phyloP scores from a whole-genome alignment of 176 grass and related monocot genomes.

The Panicum miliaceum region DNA sequence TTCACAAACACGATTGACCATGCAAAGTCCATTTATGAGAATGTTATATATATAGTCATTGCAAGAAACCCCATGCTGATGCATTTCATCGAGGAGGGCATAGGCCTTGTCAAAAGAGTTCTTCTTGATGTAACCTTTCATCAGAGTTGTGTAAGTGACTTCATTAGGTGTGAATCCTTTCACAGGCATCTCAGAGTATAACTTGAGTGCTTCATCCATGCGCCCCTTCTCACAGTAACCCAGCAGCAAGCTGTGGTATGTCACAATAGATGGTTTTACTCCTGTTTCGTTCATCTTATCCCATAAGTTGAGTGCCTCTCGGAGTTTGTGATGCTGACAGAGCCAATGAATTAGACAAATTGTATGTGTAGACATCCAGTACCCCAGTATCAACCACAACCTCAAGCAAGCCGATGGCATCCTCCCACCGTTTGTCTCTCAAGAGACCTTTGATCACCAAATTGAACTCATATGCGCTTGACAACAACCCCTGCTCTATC shows the following conservation, averaged over 20 bases:
- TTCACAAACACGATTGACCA: constrained; percentile 48
- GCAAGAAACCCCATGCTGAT: constrained; percentile 56
- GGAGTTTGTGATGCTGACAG: constrained; percentile 50
- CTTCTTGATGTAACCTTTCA: constrained; percentile 64
- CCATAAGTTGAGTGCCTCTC: constrained; percentile 60
- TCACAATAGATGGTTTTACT: constrained; percentile 59
- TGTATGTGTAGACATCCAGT: constrained; percentile 60
- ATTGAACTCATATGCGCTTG: constrained; percentile 50
- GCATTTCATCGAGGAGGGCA: constrained; percentile 64
- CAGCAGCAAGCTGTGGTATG: constrained; percentile 67
- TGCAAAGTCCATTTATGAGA: constrained; percentile 77
- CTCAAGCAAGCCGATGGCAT: constrained; percentile 60
- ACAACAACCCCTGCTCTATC: constrained; percentile 56
- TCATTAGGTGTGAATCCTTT: constrained; percentile 70
- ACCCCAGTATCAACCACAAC: constrained; percentile 50
- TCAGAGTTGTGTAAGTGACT: constrained; percentile 71
- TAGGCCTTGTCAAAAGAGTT: constrained; percentile 61
- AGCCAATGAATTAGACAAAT: constrained; percentile 71
- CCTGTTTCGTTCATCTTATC: constrained; percentile 67
- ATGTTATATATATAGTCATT: constrained; percentile 75
- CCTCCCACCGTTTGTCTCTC: constrained; percentile 59
- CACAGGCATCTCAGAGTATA: constrained; percentile 66
- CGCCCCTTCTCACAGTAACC: constrained; percentile 64
- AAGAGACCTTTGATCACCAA: constrained; percentile 64
- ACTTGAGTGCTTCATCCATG: constrained; percentile 68